Conservation (phyloP, 208 protist genomes). For the Crithidia mellificae region DNA sequence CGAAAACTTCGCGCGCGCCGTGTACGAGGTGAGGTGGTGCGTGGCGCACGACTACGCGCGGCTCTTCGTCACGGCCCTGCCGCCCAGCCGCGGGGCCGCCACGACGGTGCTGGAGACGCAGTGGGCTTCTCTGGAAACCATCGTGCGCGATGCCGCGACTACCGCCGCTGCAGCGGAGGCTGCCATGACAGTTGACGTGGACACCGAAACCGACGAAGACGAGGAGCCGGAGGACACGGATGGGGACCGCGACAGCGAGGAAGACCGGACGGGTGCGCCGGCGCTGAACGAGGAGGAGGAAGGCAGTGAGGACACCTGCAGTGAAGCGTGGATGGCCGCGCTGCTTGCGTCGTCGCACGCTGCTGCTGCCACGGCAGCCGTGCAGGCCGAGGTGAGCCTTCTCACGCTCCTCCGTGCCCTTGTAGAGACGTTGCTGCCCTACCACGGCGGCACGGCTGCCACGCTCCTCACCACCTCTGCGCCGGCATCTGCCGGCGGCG, state of each 20-base stretch:
- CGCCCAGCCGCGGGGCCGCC: slow-evolving; percentile 17
- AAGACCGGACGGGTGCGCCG: no score
- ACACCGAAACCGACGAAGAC: no score
- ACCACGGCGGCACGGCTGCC: not conserved
- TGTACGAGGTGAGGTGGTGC: slow-evolving; percentile 15
- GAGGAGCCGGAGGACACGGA: not conserved
- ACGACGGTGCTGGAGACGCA: slow-evolving; percentile 10
- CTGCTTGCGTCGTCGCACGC: no score
- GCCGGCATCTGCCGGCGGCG: not conserved
- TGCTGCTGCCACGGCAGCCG: not conserved
- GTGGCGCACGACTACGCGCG: slow-evolving; percentile 23
- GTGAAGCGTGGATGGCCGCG: no score
- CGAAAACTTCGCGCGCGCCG: slow-evolving; percentile 12
- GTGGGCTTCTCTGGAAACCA: slow-evolving; percentile 22
- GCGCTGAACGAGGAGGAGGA: no score
- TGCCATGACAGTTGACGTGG: no score
- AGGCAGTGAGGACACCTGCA: not conserved
- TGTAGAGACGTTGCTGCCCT: slow-evolving; percentile 6
- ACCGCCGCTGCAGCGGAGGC: not conserved
- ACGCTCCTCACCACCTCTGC: not conserved
- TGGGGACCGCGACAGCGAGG: no score
- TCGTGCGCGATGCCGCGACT: slow-evolving; percentile 19
- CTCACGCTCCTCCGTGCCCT: slow-evolving; percentile 22
- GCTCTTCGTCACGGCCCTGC: slow-evolving; percentile 17
- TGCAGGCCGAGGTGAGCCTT: slow-evolving; percentile 15